Base-by-base conservation (phyloP, 2,329 filamentous ascomycete species). In the Coniosporium tulheliwenetii region DNA sequence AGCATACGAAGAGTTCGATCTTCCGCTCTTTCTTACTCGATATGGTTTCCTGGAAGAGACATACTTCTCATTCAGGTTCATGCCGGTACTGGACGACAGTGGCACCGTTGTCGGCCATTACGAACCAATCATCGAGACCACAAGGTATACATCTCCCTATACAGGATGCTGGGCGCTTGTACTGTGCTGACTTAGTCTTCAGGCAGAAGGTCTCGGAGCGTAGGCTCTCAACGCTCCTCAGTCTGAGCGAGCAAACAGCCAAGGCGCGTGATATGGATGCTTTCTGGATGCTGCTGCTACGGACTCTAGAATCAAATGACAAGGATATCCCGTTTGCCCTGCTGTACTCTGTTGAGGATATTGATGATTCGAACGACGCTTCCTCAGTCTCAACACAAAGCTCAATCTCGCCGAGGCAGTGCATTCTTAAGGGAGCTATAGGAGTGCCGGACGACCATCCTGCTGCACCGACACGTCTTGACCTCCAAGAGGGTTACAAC, bases 91-190 rank as follows among this genome's bases (percentile, higher is more conserved):
- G 5, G 32, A 13, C 32, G 32, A 33, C 13, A 13, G 13, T 13
- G 32, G 32, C 8, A 10, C 10, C 5, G 32, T 33, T 33, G 10
- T 33, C 10, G 43, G 43, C 2, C 19, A 44, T 57, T 10, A 41
- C 10, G 45, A 52, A 30, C 52, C 55, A 42, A 39, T 56, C n/a
- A 45, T 43, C 2, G 54, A 56, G 38, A 42, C 41, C 8, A 54
- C 52, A 8, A 29, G 40, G 19, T 26, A 26, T 26, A 7, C 19
- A 26, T 26, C 19, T 26, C 19, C 19, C 19, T 26, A 26, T 7
- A 26, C 19, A 26, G 19, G 19, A 26, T 26, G 19, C 3, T 26
- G 19, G 19, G 19, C 19, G 19, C 3, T 26, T 26, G 19, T 26
- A 26, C 19, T 26, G 19, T 26, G 19, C 19, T 26, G 19, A 26